Base-by-base conservation (phyloP, 2,329 filamentous ascomycete genomes). In the Fusarium acutatum region DNA sequence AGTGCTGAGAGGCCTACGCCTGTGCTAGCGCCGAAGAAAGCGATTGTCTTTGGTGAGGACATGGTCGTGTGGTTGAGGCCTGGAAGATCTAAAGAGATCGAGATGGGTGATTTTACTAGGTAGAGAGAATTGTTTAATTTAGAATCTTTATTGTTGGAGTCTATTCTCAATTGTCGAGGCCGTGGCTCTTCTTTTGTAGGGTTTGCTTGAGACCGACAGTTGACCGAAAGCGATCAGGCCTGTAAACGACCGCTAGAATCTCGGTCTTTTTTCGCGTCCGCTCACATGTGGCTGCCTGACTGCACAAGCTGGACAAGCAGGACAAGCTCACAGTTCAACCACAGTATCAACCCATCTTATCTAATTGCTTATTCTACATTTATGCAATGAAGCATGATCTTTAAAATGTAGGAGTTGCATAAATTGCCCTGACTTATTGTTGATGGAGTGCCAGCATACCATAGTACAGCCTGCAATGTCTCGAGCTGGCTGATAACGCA, bases 11-110 rank as follows among this genome's bases (percentile, higher is more conserved):
- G 83, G 60, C 84, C 86, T 69, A 82, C 82, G 53, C 88, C 88
- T 38, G 83, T 84, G 28, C 85, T 88, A 46, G 87, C 86, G 66
- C 88, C 88, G 60, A 89, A 82, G 81, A 90, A 88, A 49, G 85
- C 82, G 62, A 88, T 78, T 7, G 85, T 83, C 69, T 85, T 78
- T 37, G 46, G 5, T 20, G 64, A n/a, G 6, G 26, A 40, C 66
- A 73, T 76, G 17, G 6, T 49, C 7, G 15, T 28, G 24, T 0
- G 13, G 4, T 17, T 24, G 28, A 30, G 14, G 28, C n/a, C 18
- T 9, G 7, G 14, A n/a, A 18, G 20, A 13, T n/a, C 4, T 3
- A 9, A 50, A 32, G 12, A 14, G 15, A 11, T 10, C 0, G 46
- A 32, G 3, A n/a, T 18, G 3, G 22, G 11, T 20, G 34, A 4